These are phyloP conservation scores for Penicillium sp. DNA, from an alignment of 2,329 filamentous ascomycete genomes.

Conservation along the genomic window DNA sequence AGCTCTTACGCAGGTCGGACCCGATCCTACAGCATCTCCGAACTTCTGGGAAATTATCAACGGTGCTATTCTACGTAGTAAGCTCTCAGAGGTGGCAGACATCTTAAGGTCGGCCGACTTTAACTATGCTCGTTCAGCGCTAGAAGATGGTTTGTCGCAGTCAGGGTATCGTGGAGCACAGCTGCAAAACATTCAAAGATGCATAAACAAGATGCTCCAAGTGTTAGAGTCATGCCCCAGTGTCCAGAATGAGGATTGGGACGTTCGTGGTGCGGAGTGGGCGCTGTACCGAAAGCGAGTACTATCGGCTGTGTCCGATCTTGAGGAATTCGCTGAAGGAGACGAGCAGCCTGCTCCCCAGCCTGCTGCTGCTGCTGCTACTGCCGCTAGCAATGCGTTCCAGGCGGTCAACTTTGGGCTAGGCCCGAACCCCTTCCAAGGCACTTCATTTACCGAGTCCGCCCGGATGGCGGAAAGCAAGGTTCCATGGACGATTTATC, in stretches of 20 bases:
- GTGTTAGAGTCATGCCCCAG: slow-evolving; percentile 77
- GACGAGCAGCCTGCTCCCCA: slow-evolving; percentile 56
- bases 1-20: slow-evolving; percentile 66
- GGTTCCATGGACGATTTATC: slow-evolving; percentile 88
- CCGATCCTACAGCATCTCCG: slow-evolving; percentile 75
- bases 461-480: slow-evolving; percentile 78
- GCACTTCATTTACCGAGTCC: slow-evolving; percentile 65
- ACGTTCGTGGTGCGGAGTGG: slow-evolving; percentile 82
- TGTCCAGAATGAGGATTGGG: slow-evolving; percentile 70
- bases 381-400: slow-evolving; percentile 45
- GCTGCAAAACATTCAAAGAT: slow-evolving; percentile 77
- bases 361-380: slow-evolving; percentile 46
- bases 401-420: slow-evolving; percentile 55
- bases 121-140: slow-evolving; percentile 70
- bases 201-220: slow-evolving; percentile 69
- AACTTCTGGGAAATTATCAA: slow-evolving; percentile 88
- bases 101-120: slow-evolving; percentile 78
- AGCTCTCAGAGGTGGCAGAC: slow-evolving; percentile 68
- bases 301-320: slow-evolving; percentile 68
- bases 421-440: slow-evolving; percentile 26
- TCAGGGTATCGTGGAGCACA: slow-evolving; percentile 75
- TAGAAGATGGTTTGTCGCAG: slow-evolving; percentile 66
- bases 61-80: slow-evolving; percentile 74
- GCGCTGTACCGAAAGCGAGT: slow-evolving; percentile 79
- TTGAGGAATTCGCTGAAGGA: slow-evolving; percentile 81